A percentile compares a stretch with the other conserved stretches of the same genome.
phyloP scores from a whole-genome alignment of 352 stramenopile species.

The Phytopythium kandeliae region DNA sequence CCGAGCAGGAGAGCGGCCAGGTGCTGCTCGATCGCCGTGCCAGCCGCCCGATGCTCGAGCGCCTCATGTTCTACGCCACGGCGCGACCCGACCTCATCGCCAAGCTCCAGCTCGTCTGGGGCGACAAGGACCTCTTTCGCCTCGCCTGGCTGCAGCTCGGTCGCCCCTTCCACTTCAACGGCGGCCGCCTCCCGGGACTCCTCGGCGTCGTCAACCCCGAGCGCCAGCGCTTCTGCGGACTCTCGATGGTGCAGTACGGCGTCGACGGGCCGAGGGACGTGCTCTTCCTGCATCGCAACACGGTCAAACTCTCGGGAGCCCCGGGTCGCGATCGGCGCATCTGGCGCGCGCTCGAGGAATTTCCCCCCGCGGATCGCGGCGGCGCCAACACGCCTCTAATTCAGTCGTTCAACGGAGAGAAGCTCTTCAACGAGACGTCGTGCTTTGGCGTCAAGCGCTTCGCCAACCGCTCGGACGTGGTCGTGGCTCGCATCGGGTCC shows the following conservation, averaged over 20 bases:
- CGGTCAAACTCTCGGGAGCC: constrained; percentile 50
- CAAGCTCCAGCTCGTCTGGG: constrained; percentile 46
- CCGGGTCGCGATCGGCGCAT: constrained; percentile 18
- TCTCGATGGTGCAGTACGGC: constrained; percentile 53
- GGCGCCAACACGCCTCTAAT: constrained; percentile 26
- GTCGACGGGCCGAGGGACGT: constrained; percentile 19
- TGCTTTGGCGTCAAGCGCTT: constrained; percentile 64
- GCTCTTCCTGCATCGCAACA: constrained; percentile 51
- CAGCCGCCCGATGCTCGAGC: constrained; percentile 29
- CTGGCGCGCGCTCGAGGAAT: constrained; percentile 46
- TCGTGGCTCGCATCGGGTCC: constrained; percentile 14
- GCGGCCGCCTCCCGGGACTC: constrained; percentile 25
- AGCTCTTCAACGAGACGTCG: constrained; percentile 60
- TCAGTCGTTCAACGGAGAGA: constrained; percentile 48
- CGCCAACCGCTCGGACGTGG: constrained; percentile 8
- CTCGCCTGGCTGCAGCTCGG: constrained; percentile 36
- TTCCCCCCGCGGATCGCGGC: constrained; percentile 2
- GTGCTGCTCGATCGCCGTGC: constrained; percentile 29
- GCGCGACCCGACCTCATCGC: constrained; percentile 34
- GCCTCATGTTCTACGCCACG: constrained; percentile 40
- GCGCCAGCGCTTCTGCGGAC: constrained; percentile 30
- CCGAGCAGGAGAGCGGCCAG: constrained; percentile 50
- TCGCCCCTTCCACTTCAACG: constrained; percentile 31
- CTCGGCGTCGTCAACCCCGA: constrained; percentile 32
- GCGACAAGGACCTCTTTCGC: constrained; percentile 56